phyloP scores from a whole-genome alignment of 495 filamentous ascomycete genomes.

The Aspergillus taichungensis region DNA sequence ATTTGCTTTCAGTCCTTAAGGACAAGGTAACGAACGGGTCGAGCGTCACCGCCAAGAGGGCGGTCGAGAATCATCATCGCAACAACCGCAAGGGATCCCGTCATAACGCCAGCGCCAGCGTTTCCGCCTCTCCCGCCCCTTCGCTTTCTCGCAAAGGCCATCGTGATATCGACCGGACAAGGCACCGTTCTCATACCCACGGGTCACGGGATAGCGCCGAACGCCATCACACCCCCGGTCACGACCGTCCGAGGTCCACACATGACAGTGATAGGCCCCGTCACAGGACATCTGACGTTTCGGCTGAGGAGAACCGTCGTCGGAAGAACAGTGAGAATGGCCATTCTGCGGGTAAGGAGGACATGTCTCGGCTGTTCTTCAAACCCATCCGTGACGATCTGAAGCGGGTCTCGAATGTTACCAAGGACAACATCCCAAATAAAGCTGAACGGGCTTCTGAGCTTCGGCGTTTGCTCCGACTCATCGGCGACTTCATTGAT shows the following conservation, averaged over 20 bases:
- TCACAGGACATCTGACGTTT: conserved; percentile 30
- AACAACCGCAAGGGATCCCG: conserved; percentile 63
- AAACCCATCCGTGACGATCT: conserved; percentile 53
- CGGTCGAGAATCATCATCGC: conserved; percentile 81
- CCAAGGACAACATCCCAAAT: conserved; percentile 52
- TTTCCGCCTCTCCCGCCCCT: conserved; percentile 48
- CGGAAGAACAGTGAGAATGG: conserved; percentile 36
- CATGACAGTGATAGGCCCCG: conserved; percentile 28
- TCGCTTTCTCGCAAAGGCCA: conserved; percentile 37
- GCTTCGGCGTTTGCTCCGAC: conserved; percentile 35
- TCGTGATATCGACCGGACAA: conserved; percentile 43
- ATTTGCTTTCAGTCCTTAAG: conserved; percentile 82
- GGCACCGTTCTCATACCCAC: conserved; percentile 40
- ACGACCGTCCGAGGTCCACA: conserved; percentile 30
- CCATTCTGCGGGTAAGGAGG: conserved; percentile 32
- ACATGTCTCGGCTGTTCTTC: conserved; percentile 49
- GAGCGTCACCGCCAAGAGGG: conserved; percentile 59
- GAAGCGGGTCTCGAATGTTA: conserved; percentile 49
- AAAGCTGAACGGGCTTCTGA: conserved; percentile 47
- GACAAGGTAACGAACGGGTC: conserved; percentile 62
- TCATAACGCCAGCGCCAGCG: conserved; percentile 31
- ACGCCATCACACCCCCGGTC: conserved; percentile 34
- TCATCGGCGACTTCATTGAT: conserved; percentile 42
- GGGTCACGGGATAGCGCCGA: conserved; percentile 39
- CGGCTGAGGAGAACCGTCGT: conserved; percentile 34